Conservation (phyloP, 2,329 filamentous ascomycete genomes). For the Teratosphaeria viscida region DNA sequence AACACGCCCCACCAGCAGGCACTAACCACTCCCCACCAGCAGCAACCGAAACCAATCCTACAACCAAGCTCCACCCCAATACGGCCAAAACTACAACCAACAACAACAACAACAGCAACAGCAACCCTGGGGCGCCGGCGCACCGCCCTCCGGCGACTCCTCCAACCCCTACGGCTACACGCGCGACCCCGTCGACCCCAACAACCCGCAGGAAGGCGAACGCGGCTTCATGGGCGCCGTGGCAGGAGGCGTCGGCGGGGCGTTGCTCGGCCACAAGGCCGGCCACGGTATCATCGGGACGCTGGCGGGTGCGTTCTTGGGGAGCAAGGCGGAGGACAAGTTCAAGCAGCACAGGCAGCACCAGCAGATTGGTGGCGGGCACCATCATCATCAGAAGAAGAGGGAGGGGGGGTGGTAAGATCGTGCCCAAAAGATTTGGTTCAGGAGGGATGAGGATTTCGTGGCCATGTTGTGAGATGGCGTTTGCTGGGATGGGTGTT, state of each 20-base stretch:
- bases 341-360: slow-evolving; percentile 35
- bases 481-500: background rate
- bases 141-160: slow-evolving; percentile 26
- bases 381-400: slow-evolving; percentile 6
- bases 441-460: background rate
- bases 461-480: background rate
- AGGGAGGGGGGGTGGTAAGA: slow-evolving; percentile 4
- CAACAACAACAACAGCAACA: slow-evolving; percentile 8
- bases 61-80: slow-evolving; percentile 17
- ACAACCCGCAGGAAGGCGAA: slow-evolving; percentile 42
- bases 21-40: background rate
- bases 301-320: slow-evolving; percentile 46
- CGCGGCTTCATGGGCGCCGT: slow-evolving; percentile 48
- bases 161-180: slow-evolving; percentile 28
- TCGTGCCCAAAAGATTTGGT: background rate
- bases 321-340: slow-evolving; percentile 46
- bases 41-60: slow-evolving; percentile 3
- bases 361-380: slow-evolving; percentile 1
- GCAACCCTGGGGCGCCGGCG: slow-evolving; percentile 12
- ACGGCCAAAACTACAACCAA: slow-evolving; percentile 21
- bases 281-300: slow-evolving; percentile 46
- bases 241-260: slow-evolving; percentile 47
- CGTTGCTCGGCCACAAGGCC: slow-evolving; percentile 45
- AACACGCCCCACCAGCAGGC: background rate
- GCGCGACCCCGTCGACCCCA: slow-evolving; percentile 27